Evolutionary conservation across 2,329 filamentous ascomycete species (phyloP).

Genomic region (Cordyceps sp.): DNA sequence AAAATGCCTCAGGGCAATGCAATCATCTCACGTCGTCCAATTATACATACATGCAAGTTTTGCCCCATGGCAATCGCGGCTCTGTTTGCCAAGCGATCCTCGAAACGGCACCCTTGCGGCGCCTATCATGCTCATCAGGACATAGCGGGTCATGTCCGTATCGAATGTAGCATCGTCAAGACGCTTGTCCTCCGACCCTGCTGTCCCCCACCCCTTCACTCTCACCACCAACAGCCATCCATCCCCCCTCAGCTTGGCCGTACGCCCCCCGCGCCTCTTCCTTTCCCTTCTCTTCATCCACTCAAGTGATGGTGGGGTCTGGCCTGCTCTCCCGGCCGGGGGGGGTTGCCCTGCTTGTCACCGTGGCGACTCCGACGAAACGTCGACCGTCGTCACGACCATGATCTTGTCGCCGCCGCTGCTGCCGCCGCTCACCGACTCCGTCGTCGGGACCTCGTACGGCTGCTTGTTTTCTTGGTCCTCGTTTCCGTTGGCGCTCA

Average conservation of each 20-base stretch:
- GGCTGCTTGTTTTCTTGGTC: slow-evolving; percentile 1
- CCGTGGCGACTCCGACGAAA: slow-evolving; percentile 5
- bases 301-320: too few species aligned
- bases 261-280: not conserved
- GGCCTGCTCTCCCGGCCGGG: too few species aligned
- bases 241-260: too few species aligned
- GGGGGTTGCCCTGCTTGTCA: too few species aligned
- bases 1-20: too few species aligned
- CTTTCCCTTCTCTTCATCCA: not conserved
- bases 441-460: slow-evolving; percentile 2
- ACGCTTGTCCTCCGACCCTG: too few species aligned
- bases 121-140: too few species aligned
- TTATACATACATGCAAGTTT: not conserved
- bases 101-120: too few species aligned
- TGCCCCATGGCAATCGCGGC: not conserved
- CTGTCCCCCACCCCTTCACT: too few species aligned
- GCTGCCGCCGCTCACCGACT: slow-evolving; percentile 2
- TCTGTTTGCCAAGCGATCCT: too few species aligned
- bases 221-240: not conserved
- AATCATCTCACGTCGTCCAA: not conserved
- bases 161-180: too few species aligned
- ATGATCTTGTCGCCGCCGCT: slow-evolving; percentile 7
- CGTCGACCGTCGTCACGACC: slow-evolving; percentile 12
- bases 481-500: slow-evolving; percentile 2
- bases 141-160: too few species aligned